phyloP scores from a whole-genome alignment of 768 basidiomycete species.

The Cubamyces lactineus region DNA sequence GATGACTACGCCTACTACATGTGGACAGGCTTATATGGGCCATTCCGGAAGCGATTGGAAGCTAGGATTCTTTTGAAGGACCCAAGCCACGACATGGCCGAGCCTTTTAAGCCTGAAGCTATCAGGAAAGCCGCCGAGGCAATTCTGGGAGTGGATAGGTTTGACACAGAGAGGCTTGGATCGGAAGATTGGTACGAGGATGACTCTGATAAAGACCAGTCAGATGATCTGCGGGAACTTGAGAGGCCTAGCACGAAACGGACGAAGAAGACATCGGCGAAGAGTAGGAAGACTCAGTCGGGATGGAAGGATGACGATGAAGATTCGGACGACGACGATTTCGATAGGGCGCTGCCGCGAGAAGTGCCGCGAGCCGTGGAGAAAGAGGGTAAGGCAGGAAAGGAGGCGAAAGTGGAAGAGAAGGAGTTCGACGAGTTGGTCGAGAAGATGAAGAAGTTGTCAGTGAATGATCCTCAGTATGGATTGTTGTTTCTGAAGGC shows the following conservation, averaged over 20 bases:
- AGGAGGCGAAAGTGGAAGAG: too few relatives aligned
- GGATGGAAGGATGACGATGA: background rate
- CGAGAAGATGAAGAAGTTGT: slow-evolving; percentile 1
- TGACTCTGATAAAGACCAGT: background rate
- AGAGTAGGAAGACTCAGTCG: too few relatives aligned
- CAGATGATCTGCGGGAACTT: too few relatives aligned
- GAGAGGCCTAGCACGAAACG: too few relatives aligned
- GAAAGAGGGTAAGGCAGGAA: too few relatives aligned
- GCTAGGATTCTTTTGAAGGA: slow-evolving; percentile 10
- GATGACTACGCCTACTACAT: slow-evolving; percentile 10
- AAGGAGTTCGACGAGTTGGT: background rate
- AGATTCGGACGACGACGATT: background rate
- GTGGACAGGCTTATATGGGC: slow-evolving; percentile 13
- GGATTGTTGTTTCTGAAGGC: background rate
- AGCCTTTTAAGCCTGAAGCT: slow-evolving; percentile 3
- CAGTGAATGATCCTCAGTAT: slow-evolving; percentile 9
- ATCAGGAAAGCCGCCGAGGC: slow-evolving; percentile 10
- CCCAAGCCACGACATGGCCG: slow-evolving; percentile 14
- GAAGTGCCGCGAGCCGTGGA: too few relatives aligned
- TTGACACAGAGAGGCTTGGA: slow-evolving; percentile 15
- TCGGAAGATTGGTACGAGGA: background rate
- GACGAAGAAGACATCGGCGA: background rate
- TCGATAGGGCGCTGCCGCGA: background rate
- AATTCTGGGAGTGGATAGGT: slow-evolving; percentile 8
- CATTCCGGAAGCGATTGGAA: slow-evolving; percentile 10